A percentile compares a stretch with the other conserved stretches of the same genome.
phyloP scores from a whole-genome alignment of 1,284 basidiomycete species.

The Moesziomyces parantarcticus region DNA sequence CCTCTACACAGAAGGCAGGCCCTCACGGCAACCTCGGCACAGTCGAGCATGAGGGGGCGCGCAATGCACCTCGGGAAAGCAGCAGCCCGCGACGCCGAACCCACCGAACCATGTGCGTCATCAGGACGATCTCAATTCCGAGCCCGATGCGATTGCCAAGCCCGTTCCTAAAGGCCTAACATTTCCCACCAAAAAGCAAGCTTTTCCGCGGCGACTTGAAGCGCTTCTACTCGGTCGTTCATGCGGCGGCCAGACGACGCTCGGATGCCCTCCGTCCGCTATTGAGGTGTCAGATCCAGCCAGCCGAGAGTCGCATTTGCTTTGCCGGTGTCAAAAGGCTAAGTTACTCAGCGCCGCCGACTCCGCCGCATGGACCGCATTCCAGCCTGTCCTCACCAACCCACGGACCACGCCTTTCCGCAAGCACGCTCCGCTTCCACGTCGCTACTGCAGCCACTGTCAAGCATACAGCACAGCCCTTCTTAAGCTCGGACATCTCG shows the following conservation, averaged over 20 bases:
- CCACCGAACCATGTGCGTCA: not conserved
- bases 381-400: not conserved
- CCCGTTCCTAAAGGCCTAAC: not conserved
- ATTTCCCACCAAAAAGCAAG: not conserved
- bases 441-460: not conserved
- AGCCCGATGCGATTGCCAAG: not conserved
- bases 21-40: not conserved
- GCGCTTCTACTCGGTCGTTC: not conserved
- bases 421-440: not conserved
- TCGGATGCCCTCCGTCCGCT: too few species aligned
- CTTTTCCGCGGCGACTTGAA: not conserved
- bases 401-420: not conserved
- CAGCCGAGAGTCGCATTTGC: not conserved
- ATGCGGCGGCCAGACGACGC: not conserved
- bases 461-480: not conserved
- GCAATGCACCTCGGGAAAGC: not conserved
- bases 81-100: not conserved
- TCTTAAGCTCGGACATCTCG: not conserved
- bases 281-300: not conserved
- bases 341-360: not conserved
- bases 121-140: not conserved
- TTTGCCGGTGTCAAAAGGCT: slow-evolving; percentile 1
- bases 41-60: not conserved
- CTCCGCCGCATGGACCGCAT: not conserved
- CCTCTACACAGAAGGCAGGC: too few species aligned